Conservation (phyloP, 331 rosid genomes). For the Cydonia oblonga region DNA sequence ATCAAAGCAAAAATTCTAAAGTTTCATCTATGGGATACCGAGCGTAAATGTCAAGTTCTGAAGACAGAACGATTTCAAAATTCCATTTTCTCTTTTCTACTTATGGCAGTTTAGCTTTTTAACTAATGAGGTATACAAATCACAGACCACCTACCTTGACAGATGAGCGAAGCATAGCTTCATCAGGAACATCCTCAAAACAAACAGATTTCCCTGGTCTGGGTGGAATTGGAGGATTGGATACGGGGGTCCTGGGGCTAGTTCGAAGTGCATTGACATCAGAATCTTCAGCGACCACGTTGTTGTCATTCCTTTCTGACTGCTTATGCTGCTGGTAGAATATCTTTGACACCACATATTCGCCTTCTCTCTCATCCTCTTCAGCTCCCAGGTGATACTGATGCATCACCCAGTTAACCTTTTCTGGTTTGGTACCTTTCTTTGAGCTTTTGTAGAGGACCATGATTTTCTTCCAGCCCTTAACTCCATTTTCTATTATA, state of each 20-base stretch:
- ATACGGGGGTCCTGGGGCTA: slow-evolving; percentile 68
- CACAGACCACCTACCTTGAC: slow-evolving; percentile 28
- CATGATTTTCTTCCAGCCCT: slow-evolving; percentile 81
- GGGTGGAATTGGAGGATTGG: slow-evolving; percentile 56
- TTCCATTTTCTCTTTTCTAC: not conserved
- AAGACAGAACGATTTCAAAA: too few species aligned
- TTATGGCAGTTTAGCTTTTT: not conserved
- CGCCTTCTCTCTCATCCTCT: slow-evolving; percentile 70
- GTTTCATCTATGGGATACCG: not conserved
- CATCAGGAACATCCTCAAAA: slow-evolving; percentile 24
- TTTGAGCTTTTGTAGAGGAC: slow-evolving; percentile 52
- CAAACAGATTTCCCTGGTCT: slow-evolving; percentile 29
- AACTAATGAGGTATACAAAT: too few species aligned
- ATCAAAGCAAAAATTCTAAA: not conserved
- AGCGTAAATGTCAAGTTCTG: too few species aligned
- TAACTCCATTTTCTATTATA: slow-evolving; percentile 43
- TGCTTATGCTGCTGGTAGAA: slow-evolving; percentile 49
- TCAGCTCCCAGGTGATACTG: slow-evolving; percentile 79
- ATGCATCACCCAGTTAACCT: slow-evolving; percentile 75
- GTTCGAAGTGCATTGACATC: slow-evolving; percentile 26
- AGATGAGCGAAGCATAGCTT: slow-evolving; percentile 17
- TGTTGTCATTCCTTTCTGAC: slow-evolving; percentile 30
- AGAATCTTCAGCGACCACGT: slow-evolving; percentile 27
- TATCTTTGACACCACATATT: slow-evolving; percentile 70
- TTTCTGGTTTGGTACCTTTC: slow-evolving; percentile 53